Evolutionary conservation across 2,329 filamentous ascomycete genomes (phyloP).

Genomic region (Macrophomina tecta): DNA sequence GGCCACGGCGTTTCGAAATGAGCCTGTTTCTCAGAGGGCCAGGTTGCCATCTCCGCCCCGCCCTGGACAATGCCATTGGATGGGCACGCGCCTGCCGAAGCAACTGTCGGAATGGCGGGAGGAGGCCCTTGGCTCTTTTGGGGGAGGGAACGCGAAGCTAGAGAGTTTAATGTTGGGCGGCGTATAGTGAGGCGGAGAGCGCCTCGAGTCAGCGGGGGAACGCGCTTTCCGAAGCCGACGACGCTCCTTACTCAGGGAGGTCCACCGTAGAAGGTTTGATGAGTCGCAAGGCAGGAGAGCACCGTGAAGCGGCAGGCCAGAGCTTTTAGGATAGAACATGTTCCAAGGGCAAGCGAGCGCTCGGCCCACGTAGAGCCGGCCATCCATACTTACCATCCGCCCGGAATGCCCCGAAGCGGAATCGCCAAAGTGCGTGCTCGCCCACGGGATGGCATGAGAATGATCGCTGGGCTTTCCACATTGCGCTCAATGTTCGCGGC

Average conservation of each 20-base stretch:
- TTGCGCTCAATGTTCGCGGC: neutral
- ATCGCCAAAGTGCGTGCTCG: conserved; percentile 1
- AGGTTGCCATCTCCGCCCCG: neutral
- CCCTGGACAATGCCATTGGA: neutral
- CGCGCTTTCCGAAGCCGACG: neutral
- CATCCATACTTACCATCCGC: conserved; percentile 46
- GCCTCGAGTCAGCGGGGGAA: neutral
- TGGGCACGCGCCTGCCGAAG: neutral
- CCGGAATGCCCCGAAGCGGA: conserved; percentile 41
- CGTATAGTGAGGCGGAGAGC: neutral
- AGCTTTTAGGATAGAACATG: neutral
- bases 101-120: conserved; percentile 12
- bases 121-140: neutral
- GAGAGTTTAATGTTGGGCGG: conserved; percentile 18
- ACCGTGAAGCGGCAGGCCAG: neutral
- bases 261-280: neutral
- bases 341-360: neutral
- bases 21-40: neutral
- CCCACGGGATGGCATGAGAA: conserved; percentile 45
- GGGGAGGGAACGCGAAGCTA: conserved; percentile 14
- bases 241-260: neutral
- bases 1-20: conserved; percentile 8
- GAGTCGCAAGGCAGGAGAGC: neutral
- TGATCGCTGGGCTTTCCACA: conserved; percentile 33
- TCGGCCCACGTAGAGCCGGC: neutral